Base-by-base conservation (phyloP, 768 basidiomycete species). In the Pleurotus tuoliensis region DNA sequence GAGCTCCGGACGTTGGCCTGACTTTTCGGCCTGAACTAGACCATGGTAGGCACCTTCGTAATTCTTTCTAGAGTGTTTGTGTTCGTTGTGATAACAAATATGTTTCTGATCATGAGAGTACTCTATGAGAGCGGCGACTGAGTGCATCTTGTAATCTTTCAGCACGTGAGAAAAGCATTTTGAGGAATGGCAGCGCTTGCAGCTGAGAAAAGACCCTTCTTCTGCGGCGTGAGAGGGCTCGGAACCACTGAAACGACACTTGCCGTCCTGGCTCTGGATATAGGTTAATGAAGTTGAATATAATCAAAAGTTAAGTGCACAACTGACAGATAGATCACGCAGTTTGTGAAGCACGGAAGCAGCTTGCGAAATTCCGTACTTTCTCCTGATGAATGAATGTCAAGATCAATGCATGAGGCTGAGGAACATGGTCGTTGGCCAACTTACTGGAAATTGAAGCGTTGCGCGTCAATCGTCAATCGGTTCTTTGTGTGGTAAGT, bases 161-260 rank as follows among this genome's bases (percentile, higher is more conserved):
- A 77, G 59, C 8, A 76, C 58, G 59, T 80, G 76, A 3, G 55
- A 46, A 56, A 74, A 78, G 58, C 79, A 81, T 58, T 60, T 69
- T 5, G 64, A 56, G 11, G 63, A 38, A 60, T 77, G 77, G 55
- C 80, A 82, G 38, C 63, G 66, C 54, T 67, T 71, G 71, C 80
- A 82, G 24, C 12, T 37, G 13, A 79, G 27, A 3, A 61, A 60
- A 64, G 61, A 72, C 5, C 53, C 48, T 47, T 22, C 55, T 5
- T 58, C 57, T 38, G 64, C 56, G 3, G 46, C 43, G 58, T 75
- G 73, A 44, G 61, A 58, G 6, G 47, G 41, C 7, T 45, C 52
- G 20, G 16, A 27, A 12, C 1, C 52, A 1, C 45, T 48, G 5
- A 25, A 47, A 20, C 59, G 60, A 55, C 67, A 66, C 38, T 51